Evolutionary conservation across 1,284 basidiomycete species (phyloP).

Genomic region (Macrocystidia cucumis): DNA sequence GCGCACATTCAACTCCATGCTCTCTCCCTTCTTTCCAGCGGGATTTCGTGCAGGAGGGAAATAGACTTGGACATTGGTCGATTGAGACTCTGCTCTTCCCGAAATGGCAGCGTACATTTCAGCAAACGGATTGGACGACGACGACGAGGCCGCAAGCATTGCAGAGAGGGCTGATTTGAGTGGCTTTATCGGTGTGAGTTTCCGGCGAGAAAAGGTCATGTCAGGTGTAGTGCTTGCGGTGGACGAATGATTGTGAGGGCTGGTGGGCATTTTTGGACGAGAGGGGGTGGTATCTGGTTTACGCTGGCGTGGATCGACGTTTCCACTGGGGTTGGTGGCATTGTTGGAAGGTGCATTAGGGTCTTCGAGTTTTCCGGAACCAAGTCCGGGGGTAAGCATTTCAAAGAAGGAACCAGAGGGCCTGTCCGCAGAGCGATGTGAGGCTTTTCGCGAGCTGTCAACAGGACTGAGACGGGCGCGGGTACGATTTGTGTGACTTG

Average conservation of each 20-base stretch:
- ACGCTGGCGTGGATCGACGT: too few species aligned
- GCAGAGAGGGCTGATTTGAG: constrained; percentile 56
- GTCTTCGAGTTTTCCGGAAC: constrained; percentile 1
- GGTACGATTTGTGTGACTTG: constrained; percentile 34
- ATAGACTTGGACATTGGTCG: constrained; percentile 71
- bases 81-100: constrained; percentile 58
- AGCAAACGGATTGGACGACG: constrained; percentile 71
- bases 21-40: constrained; percentile 40
- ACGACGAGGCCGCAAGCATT: constrained; percentile 53
- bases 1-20: constrained; percentile 65
- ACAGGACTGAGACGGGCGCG: constrained; percentile 64
- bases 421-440: constrained; percentile 9
- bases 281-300: constrained; percentile 11
- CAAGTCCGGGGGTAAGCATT: constrained; percentile 20
- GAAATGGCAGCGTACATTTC: constrained; percentile 78
- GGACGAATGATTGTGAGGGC: constrained; percentile 12
- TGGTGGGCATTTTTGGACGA: constrained; percentile 10
- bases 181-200: constrained; percentile 31
- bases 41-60: constrained; percentile 81
- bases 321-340: too few species aligned
- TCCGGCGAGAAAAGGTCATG: constrained; percentile 43
- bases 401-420: constrained; percentile 21
- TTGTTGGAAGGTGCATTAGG: constrained; percentile 8
- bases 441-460: constrained; percentile 34
- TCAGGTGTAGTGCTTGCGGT: constrained; percentile 16